Conservation (phyloP, 2,329 filamentous ascomycete species). For the Neonectria magnoliae region DNA sequence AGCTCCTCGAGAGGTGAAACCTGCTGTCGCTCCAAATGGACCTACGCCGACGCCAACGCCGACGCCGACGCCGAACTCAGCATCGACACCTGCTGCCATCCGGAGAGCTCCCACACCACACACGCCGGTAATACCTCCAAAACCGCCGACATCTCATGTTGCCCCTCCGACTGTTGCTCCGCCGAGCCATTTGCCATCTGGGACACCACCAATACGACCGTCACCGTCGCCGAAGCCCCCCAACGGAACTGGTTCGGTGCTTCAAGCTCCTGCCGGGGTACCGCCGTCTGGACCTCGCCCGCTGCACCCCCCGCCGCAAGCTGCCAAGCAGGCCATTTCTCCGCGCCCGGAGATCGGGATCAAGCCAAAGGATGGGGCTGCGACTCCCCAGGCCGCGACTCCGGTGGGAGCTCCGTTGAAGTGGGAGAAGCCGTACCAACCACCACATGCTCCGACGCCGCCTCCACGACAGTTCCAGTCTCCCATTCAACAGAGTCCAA, state of each 20-base stretch:
- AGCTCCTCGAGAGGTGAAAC: slow-evolving; percentile 47
- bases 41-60: slow-evolving; percentile 35
- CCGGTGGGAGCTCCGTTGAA: slow-evolving; percentile 46
- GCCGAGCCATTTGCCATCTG: slow-evolving; percentile 42
- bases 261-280: slow-evolving; percentile 50
- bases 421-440: slow-evolving; percentile 56
- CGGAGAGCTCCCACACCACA: slow-evolving; percentile 44
- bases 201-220: slow-evolving; percentile 43
- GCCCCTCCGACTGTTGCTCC: slow-evolving; percentile 41
- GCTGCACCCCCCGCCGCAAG: slow-evolving; percentile 45
- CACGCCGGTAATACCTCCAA: slow-evolving; percentile 51
- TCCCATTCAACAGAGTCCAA: slow-evolving; percentile 34
- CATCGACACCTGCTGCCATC: slow-evolving; percentile 33
- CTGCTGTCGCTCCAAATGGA: slow-evolving; percentile 38
- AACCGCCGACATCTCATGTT: slow-evolving; percentile 39
- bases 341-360: slow-evolving; percentile 47
- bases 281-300: slow-evolving; percentile 46
- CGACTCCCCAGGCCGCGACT: slow-evolving; percentile 34
- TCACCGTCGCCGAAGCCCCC: slow-evolving; percentile 45
- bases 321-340: slow-evolving; percentile 45
- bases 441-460: slow-evolving; percentile 42
- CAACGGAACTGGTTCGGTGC: slow-evolving; percentile 44
- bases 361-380: slow-evolving; percentile 44
- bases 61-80: slow-evolving; percentile 28
- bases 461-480: slow-evolving; percentile 41